A percentile compares a stretch with the other conserved stretches of the same genome.
Evolutionary conservation across 768 basidiomycete genomes (phyloP).

Genomic region (Lactarius hatsudake): DNA sequence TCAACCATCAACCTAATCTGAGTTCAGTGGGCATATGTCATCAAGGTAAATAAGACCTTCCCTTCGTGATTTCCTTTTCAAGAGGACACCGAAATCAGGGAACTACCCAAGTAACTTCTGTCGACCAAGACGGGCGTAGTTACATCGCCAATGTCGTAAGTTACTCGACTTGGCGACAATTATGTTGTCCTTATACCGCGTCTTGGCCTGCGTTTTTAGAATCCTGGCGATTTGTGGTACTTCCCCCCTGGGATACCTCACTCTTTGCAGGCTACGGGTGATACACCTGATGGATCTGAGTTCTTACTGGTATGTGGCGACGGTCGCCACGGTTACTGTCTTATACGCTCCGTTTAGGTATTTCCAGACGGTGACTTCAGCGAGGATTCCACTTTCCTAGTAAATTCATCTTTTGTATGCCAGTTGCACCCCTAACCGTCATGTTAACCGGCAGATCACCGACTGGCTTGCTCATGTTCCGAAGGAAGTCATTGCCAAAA

Average conservation of each 20-base stretch:
- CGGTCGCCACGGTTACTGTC: not conserved
- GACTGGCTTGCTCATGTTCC: slow-evolving; percentile 37
- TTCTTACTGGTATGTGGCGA: slow-evolving; percentile 35
- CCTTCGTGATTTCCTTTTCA: not conserved
- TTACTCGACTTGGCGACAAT: not conserved
- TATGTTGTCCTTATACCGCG: not conserved
- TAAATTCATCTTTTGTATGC: slow-evolving; percentile 17
- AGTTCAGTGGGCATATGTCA: slow-evolving; percentile 36
- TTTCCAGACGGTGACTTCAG: slow-evolving; percentile 39
- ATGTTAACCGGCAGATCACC: slow-evolving; percentile 29
- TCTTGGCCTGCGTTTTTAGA: slow-evolving; percentile 2
- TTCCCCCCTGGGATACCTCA: slow-evolving; percentile 41
- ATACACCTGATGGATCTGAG: slow-evolving; percentile 33
- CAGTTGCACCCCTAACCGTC: not conserved
- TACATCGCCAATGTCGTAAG: slow-evolving; percentile 23
- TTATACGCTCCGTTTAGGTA: slow-evolving; percentile 28
- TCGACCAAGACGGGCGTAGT: slow-evolving; percentile 23
- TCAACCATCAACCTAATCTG: not conserved
- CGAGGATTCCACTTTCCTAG: slow-evolving; percentile 38
- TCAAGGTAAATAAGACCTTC: slow-evolving; percentile 29
- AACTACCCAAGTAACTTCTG: slow-evolving; percentile 21
- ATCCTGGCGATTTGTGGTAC: slow-evolving; percentile 29
- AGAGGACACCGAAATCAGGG: slow-evolving; percentile 13
- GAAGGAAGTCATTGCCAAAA: slow-evolving; percentile 40
- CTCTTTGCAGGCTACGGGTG: slow-evolving; percentile 36